Base-by-base conservation (phyloP, 768 basidiomycete genomes). In the Tephrocybe rancida region DNA sequence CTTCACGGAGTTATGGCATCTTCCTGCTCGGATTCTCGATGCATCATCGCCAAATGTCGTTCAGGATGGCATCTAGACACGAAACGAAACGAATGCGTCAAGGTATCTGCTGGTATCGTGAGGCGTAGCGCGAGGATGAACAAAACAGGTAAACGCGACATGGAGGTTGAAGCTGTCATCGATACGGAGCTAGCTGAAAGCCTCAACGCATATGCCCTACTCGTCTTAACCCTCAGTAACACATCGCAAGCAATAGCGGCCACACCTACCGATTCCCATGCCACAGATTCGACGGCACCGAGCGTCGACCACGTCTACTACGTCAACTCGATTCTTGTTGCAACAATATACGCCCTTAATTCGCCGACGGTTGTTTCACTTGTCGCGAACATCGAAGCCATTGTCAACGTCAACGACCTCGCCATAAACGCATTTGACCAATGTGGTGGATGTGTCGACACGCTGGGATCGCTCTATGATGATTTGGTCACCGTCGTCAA, bases 11-110 rank as follows among this genome's bases (percentile, higher is more conserved):
- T 60, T 16, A 41, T 64, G 27, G 50, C 48, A 29, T 61, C 64
- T 11, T 54, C 52, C 4, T 73, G 71, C 47, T 55, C 57, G 13
- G 45, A 64, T 2, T 61, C 61, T 27, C 61, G 55, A 14, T 74
- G 73, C 50, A 48, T 66, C 16, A 57, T 72, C 26, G 58, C 56
- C 9, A 56, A 63, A 18, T 73, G 70, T 58, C 57, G 56, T 22
- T 50, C 59, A 11, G 69, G 67, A 9, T 72, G 68, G 67, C 46
- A 62, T 19, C 64, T 65, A 6, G 63, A 60, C 44, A 21, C 54
- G 3, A 47, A 59, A 27, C 54, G 48, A 26, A 58, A 47, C 10
- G 44, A 50, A 38, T 74, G 72, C 54, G 45, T 61, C 34, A 50
- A 50, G 21, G 29, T 44, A 25, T n/a, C 50, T 16, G 38, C 48